Evolutionary conservation across 345 rosid genomes (phyloP).

Genomic region (Eucalyptus regnans): DNA sequence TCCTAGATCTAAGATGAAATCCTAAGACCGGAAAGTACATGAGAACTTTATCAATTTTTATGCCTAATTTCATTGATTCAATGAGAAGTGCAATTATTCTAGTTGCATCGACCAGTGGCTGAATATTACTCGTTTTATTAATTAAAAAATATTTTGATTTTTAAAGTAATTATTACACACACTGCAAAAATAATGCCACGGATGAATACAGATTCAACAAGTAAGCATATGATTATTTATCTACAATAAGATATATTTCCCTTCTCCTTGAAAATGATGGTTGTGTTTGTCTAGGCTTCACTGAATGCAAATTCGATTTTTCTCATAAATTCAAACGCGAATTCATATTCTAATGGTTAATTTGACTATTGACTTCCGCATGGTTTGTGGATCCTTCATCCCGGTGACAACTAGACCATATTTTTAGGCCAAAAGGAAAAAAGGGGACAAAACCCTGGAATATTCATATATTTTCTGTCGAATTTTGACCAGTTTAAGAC

Average conservation of each 20-base stretch:
- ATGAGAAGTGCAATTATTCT: background rate
- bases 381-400: background rate
- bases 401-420: background rate
- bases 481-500: background rate
- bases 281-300: background rate
- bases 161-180: background rate
- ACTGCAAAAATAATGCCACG: accelerated
- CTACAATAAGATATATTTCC: background rate
- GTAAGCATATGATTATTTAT: background rate
- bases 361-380: background rate
- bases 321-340: background rate
- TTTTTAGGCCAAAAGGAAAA: background rate
- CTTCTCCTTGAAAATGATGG: background rate
- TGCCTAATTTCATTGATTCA: accelerated
- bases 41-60: background rate
- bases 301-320: background rate
- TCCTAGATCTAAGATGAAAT: background rate
- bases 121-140: background rate
- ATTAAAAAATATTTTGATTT: background rate
- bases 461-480: background rate
- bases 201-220: accelerated
- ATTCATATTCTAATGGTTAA: background rate
- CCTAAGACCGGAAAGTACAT: background rate
- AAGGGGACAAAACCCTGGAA: background rate
- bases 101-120: background rate